phyloP scores from a whole-genome alignment of 768 basidiomycete genomes.

The Asterophora parasitica region DNA sequence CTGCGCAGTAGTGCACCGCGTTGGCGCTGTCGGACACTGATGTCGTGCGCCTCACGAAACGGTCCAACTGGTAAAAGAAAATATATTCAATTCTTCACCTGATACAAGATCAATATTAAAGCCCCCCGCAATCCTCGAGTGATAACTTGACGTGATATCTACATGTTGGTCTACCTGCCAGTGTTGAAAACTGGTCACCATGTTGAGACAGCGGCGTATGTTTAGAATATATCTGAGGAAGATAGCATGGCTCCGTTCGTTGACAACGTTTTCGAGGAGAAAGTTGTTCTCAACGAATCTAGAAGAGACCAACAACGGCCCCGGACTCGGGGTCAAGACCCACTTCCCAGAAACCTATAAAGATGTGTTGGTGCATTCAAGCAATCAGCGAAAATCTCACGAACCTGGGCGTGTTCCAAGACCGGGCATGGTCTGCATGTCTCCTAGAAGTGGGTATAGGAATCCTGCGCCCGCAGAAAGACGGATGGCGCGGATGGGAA shows the following conservation, averaged over 20 bases:
- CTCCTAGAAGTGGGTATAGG: slow-evolving; percentile 91
- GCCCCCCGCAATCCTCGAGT: slow-evolving; percentile 2
- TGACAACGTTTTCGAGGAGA: slow-evolving; percentile 17
- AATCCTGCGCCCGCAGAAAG: slow-evolving; percentile 93
- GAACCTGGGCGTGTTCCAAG: slow-evolving; percentile 85
- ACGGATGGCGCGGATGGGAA: slow-evolving; percentile 86
- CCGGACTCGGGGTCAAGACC: slow-evolving; percentile 77
- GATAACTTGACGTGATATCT: slow-evolving; percentile 6
- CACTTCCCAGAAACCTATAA: slow-evolving; percentile 86
- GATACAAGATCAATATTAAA: not conserved
- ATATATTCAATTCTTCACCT: not conserved
- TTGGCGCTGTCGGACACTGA: no score
- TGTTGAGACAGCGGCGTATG: slow-evolving; percentile 9
- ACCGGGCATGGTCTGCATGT: slow-evolving; percentile 99
- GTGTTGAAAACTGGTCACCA: slow-evolving; percentile 15
- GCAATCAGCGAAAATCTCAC: slow-evolving; percentile 8
- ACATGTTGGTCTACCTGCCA: slow-evolving; percentile 8
- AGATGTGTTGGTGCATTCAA: slow-evolving; percentile 6
- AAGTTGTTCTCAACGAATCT: slow-evolving; percentile 14
- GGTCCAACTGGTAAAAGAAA: not conserved
- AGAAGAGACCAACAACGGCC: slow-evolving; percentile 84
- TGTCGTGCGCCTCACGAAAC: no score
- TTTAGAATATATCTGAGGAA: slow-evolving; percentile 12
- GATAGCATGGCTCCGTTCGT: slow-evolving; percentile 16
- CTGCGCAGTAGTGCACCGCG: no score